Conservation (phyloP, 1,284 basidiomycete species). For the Neolentinus lepideus region DNA sequence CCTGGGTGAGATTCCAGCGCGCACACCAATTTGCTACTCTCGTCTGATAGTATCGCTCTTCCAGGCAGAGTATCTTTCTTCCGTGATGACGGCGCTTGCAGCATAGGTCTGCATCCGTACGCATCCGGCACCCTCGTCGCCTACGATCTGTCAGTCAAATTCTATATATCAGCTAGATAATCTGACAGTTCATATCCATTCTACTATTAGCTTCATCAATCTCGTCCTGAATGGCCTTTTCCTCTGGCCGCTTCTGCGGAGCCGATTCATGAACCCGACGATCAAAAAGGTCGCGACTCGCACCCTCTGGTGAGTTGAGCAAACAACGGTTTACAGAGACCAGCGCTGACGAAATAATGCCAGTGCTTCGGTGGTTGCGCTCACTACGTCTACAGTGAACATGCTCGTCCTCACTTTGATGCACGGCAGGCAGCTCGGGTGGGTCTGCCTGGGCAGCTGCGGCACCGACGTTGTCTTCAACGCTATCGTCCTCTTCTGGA, state of each 20-base stretch:
- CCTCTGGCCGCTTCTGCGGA: slow-evolving; percentile 35
- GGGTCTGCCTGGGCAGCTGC: slow-evolving; percentile 48
- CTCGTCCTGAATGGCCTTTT: slow-evolving; percentile 38
- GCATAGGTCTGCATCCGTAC: slow-evolving; percentile 33
- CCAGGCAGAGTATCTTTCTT: slow-evolving; percentile 30
- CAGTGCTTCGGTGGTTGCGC: slow-evolving; percentile 36
- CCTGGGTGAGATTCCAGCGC: slow-evolving; percentile 19
- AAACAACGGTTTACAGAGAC: no score
- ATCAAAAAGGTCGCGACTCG: slow-evolving; percentile 30
- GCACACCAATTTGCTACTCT: no score
- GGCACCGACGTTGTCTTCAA: slow-evolving; percentile 30
- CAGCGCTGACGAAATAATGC: no score
- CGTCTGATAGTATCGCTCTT: slow-evolving; percentile 1
- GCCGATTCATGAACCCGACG: slow-evolving; percentile 24
- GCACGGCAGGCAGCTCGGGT: slow-evolving; percentile 42
- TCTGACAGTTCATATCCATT: background rate
- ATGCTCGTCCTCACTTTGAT: slow-evolving; percentile 40
- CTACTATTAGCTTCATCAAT: slow-evolving; percentile 27
- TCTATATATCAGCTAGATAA: no score
- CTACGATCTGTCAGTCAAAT: slow-evolving; percentile 31
- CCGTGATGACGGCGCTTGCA: slow-evolving; percentile 26
- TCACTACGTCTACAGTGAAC: slow-evolving; percentile 36
- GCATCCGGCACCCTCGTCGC: slow-evolving; percentile 32
- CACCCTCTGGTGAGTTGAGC: slow-evolving; percentile 28
- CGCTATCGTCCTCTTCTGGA: slow-evolving; percentile 5